Percentiles rank a stretch among this genome's conserved stretches.
phyloP scores from a whole-genome alignment of 164 flowering plant genomes.

The Dillenia suffruticosa region DNA sequence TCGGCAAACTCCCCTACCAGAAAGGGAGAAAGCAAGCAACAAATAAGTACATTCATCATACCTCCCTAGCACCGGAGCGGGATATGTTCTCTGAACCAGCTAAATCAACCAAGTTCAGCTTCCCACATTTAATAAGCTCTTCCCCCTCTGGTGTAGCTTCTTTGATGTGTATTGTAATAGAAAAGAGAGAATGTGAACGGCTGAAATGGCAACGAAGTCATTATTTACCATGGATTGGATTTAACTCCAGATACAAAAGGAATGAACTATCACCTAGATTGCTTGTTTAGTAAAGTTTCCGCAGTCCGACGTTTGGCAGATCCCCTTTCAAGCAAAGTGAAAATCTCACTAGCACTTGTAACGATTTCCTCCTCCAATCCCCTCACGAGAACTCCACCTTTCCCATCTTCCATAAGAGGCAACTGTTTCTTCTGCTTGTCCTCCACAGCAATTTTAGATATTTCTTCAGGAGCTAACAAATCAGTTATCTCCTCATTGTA shows the following conservation, averaged over 20 bases:
- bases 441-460: constrained; percentile 56
- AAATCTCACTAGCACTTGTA: constrained; percentile 84
- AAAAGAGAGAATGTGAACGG: constrained; percentile 95
- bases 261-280: constrained; percentile 61
- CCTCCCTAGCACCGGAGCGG: constrained; percentile 99
- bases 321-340: constrained; percentile 84
- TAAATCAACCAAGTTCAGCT: constrained; percentile 91
- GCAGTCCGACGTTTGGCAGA: constrained; percentile 96
- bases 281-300: constrained; percentile 89
- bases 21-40: neutral
- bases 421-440: constrained; percentile 85
- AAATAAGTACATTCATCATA: constrained; percentile 12
- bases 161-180: constrained; percentile 93
- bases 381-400: constrained; percentile 95
- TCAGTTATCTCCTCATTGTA: constrained; percentile 98
- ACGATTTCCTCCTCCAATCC: constrained; percentile 98
- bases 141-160: constrained; percentile 98
- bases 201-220: constrained; percentile 29
- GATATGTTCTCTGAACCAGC: constrained; percentile 99
- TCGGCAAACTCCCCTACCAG: neutral
- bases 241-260: neutral
- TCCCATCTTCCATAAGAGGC: constrained; percentile 96
- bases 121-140: constrained; percentile 97
- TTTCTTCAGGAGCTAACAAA: constrained; percentile 84
- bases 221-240: too few species aligned